Base-by-base conservation (phyloP, 2,329 filamentous ascomycete genomes). In the Truncatella angustata region DNA sequence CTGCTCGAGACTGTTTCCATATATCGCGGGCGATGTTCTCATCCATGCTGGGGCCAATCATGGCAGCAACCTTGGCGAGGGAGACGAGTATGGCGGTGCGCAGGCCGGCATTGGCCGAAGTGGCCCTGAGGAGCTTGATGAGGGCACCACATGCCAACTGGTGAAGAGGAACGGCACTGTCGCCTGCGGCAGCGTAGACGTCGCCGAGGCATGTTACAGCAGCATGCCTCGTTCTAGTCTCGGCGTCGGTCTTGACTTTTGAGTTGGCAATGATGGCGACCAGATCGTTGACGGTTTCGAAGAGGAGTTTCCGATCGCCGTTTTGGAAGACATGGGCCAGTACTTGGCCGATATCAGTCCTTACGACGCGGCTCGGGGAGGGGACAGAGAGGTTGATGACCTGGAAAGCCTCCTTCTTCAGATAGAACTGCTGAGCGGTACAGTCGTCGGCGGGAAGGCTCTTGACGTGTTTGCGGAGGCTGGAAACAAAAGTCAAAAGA, bases 361-460 rank as follows among this genome's bases (percentile, higher is more conserved):
- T 85, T 66, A 97, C 88, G 36, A 96, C 88, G 66, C 94, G 84
- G 37, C 91, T 93, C 34, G 93, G 91, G 44, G 88, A 82, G 51
- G 93, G 93, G 36, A 90, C 81, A 45, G 85, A 69, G 35, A 99
- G 82, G 63, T 87, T 91, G 68, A 99, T 82, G 67, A 99, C 88
- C 72, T 96, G 91, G 70, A 97, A 90, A 59, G 97, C 81, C 78
- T 97, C 91, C 69, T 90, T 92, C 73, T 97, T 97, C 62, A 99
- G 80, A 67, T 90, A 90, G 63, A 91, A 85, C 71, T 99, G 94
- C 73, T 97, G 89, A 11, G 89, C 83, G 20, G 90, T 93, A 60
- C 92, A 88, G 66, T 89, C 88, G 60, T 96, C 90, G 56, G 85
- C 78, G 49, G 85, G 82, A 43, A 97, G 81, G 14, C 76, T 76